Evolutionary conservation across 257 asterid species (phyloP), one percentile per base, ranked within the genome.

Genomic region (Lycium ferocissimum): DNA sequence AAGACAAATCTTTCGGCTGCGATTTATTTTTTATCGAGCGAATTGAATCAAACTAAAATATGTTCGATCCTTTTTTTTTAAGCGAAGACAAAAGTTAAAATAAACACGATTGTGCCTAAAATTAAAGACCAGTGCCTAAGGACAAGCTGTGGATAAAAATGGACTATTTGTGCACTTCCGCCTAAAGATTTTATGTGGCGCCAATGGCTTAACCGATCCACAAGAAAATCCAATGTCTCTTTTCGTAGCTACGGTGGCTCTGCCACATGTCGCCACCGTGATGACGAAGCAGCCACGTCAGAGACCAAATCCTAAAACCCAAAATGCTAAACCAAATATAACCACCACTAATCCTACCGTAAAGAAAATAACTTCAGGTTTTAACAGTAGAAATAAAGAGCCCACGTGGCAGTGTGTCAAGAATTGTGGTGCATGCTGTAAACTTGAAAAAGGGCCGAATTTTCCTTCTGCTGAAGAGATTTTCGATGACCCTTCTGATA

Each of bases 371-470:
- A 37, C 8, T 59, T 54, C 70, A 18, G 99, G 99, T 40, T 93
- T 94, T 66, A 97, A 94, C 84, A 90, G 87, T 78, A 90, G 89
- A 87, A 94, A 81, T 88, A 96, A 91, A 87, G 92, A 91, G 9
- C 94, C 96, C 3, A 84, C 86, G 78, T 96, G 98, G 99, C 94
- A 92, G 87, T 94, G 99, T 83, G 89, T 94, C 33, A 85, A 87
- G 89, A 92, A 91, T 57, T 96, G 99, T 85, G 99, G 99, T 33
- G 99, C 99, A 13, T 96, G 99, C 87, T 96, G 99, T 88, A 96
- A 96, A 73, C 97, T 96, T 78, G 91, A 94, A 18, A 96, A 96
- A 84, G 98, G 97, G 73, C 98, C 96, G 63, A 83, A 86, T 22
- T 96, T 96, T 80, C 99, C 98, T 8, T 88, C 93, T 40, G 89